Evolutionary conservation across 768 basidiomycete species (phyloP).

Genomic region (Kwoniella sp.): DNA sequence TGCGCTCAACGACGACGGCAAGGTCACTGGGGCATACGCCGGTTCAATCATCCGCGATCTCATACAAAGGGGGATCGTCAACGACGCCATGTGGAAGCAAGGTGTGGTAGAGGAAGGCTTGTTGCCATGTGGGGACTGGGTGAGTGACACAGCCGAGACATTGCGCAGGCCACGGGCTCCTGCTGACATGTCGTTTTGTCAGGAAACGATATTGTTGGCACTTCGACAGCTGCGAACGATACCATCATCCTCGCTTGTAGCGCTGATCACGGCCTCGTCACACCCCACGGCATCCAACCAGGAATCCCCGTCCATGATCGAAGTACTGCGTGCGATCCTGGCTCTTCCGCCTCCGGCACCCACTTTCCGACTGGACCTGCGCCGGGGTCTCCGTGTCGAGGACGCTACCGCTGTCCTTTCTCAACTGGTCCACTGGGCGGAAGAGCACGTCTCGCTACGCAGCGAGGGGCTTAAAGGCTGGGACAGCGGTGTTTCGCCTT

Average conservation of each 20-base stretch:
- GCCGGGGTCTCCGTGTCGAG: slow-evolving; percentile 26
- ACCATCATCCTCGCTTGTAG: slow-evolving; percentile 23
- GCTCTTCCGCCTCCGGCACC: slow-evolving; percentile 32
- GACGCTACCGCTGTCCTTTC: slow-evolving; percentile 33
- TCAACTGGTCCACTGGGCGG: slow-evolving; percentile 31
- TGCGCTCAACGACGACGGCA: slow-evolving; percentile 16
- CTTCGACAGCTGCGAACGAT: slow-evolving; percentile 18
- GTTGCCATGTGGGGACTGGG: slow-evolving; percentile 39
- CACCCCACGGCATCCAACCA: neutral
- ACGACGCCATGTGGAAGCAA: slow-evolving; percentile 32
- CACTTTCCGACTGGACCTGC: slow-evolving; percentile 36
- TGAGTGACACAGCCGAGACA: slow-evolving; percentile 17
- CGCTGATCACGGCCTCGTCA: slow-evolving; percentile 14
- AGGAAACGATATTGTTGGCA: slow-evolving; percentile 30
- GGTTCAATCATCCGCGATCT: slow-evolving; percentile 22
- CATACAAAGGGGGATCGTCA: slow-evolving; percentile 20
- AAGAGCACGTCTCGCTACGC: slow-evolving; percentile 19
- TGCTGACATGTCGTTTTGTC: slow-evolving; percentile 1
- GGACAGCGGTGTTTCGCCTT: slow-evolving; percentile 4
- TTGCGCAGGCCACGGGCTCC: no score
- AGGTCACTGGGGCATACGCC: slow-evolving; percentile 23
- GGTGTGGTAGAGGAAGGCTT: slow-evolving; percentile 35
- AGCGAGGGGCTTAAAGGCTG: slow-evolving; percentile 18
- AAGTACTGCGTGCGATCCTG: slow-evolving; percentile 13
- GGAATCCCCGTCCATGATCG: neutral